A percentile compares a stretch with the other conserved stretches of the same genome.
These are phyloP conservation scores for Mucor irregularis DNA, from an alignment of 371 early-diverging fungal species.

Conservation along the genomic window DNA sequence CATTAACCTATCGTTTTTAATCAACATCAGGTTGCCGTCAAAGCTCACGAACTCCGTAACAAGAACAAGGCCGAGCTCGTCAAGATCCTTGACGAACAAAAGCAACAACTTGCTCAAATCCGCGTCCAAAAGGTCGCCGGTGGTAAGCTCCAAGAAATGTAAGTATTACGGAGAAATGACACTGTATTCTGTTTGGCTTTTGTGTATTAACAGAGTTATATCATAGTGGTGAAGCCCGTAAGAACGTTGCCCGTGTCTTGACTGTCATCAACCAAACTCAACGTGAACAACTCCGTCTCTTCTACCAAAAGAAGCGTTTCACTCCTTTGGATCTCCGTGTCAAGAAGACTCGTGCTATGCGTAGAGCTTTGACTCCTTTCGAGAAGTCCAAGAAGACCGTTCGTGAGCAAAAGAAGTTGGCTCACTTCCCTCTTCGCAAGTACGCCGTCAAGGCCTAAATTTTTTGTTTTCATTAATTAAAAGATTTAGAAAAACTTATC, in stretches of 20 bases:
- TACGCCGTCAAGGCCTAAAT: constrained; percentile 86
- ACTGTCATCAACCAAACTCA: constrained; percentile 93
- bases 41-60: constrained; percentile 89
- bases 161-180: constrained; percentile 22
- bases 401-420: constrained; percentile 80
- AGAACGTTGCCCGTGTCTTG: constrained; percentile 91
- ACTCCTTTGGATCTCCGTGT: constrained; percentile 90
- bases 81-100: constrained; percentile 89
- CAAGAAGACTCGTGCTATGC: constrained; percentile 98
- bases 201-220: background rate
- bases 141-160: constrained; percentile 84
- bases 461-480: constrained; percentile 1
- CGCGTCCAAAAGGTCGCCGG: constrained; percentile 92
- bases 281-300: constrained; percentile 80
- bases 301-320: constrained; percentile 91
- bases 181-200: background rate
- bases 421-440: constrained; percentile 86
- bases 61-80: constrained; percentile 90
- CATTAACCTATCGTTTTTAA: too few species aligned
- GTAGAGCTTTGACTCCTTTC: constrained; percentile 85
- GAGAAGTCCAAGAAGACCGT: constrained; percentile 75
- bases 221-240: constrained; percentile 77
- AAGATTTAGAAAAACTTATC: background rate
- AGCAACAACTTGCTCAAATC: constrained; percentile 88
- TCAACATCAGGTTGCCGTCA: constrained; percentile 68